Conservation (phyloP, 257 asterid species). For the Thymus mandschuricus region DNA sequence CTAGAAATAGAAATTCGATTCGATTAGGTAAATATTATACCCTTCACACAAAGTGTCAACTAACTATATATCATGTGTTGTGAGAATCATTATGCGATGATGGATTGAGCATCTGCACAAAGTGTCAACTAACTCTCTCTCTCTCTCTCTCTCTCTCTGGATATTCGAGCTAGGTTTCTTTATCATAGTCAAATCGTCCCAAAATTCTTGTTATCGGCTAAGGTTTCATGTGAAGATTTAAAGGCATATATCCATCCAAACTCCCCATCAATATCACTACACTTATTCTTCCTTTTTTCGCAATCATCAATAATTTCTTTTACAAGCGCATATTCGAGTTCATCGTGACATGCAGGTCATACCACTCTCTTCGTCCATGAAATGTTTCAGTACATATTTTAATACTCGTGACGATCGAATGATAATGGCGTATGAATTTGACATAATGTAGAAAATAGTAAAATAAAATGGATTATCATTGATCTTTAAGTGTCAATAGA, state of each 20-base stretch:
- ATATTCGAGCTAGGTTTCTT: constrained; percentile 1
- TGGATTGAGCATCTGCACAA: constrained; percentile 13
- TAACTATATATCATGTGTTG: background rate
- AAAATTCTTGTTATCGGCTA: constrained; percentile 21
- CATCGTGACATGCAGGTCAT: background rate
- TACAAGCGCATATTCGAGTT: background rate
- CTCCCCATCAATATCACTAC: constrained; percentile 21
- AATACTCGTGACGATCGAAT: too few relatives aligned
- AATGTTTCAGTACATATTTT: too few relatives aligned
- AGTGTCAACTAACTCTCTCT: too few relatives aligned
- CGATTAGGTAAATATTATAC: constrained; percentile 21
- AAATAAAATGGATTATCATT: too few relatives aligned
- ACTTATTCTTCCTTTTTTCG: constrained; percentile 10
- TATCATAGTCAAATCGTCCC: constrained; percentile 10
- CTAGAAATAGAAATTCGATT: constrained; percentile 26
- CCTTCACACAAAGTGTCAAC: background rate
- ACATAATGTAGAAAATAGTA: too few relatives aligned
- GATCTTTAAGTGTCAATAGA: too few relatives aligned
- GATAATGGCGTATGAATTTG: too few relatives aligned
- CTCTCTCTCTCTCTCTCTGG: background rate
- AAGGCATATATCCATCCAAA: constrained; percentile 29
- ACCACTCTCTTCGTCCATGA: too few relatives aligned
- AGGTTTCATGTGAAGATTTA: constrained; percentile 33
- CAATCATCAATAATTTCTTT: constrained; percentile 7
- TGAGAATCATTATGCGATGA: constrained; percentile 5